Percentiles rank a stretch among this genome's conserved stretches.
Evolutionary conservation across 495 filamentous ascomycete species (phyloP).

Genomic region (Astrothelium macrocarpum): DNA sequence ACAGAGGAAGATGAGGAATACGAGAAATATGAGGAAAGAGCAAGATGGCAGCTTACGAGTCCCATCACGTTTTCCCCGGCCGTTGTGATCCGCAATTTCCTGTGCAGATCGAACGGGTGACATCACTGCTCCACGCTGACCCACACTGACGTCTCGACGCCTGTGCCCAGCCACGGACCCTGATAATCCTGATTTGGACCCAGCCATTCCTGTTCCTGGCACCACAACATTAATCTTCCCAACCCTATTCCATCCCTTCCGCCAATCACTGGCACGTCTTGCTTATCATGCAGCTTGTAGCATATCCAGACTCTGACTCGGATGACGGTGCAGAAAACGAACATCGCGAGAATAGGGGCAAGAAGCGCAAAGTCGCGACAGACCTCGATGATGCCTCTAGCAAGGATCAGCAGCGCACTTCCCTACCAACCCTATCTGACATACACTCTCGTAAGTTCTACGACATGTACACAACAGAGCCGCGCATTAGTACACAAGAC

Average conservation of each 20-base stretch:
- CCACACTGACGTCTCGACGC: background rate
- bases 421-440: constrained; percentile 67
- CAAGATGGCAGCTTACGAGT: constrained; percentile 6
- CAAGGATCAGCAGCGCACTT: background rate
- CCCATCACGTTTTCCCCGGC: background rate
- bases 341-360: constrained; percentile 2
- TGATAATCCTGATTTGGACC: background rate
- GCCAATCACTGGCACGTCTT: background rate
- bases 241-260: background rate
- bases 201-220: constrained; percentile 3
- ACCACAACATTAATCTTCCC: background rate
- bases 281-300: constrained; percentile 76
- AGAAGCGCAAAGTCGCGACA: constrained; percentile 31
- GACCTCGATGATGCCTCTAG: constrained; percentile 4
- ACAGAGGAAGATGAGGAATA: background rate
- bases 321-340: constrained; percentile 25
- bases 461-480: constrained; percentile 77
- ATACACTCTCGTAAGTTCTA: constrained; percentile 50
- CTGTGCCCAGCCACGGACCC: background rate
- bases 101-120: background rate
- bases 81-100: constrained; percentile 2
- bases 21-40: background rate
- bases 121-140: background rate
- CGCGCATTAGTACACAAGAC: constrained; percentile 64
- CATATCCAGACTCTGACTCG: constrained; percentile 63